Evolutionary conservation across 31 red algal genomes (phyloP).

Genomic region (Bonnemaisonia californica): DNA sequence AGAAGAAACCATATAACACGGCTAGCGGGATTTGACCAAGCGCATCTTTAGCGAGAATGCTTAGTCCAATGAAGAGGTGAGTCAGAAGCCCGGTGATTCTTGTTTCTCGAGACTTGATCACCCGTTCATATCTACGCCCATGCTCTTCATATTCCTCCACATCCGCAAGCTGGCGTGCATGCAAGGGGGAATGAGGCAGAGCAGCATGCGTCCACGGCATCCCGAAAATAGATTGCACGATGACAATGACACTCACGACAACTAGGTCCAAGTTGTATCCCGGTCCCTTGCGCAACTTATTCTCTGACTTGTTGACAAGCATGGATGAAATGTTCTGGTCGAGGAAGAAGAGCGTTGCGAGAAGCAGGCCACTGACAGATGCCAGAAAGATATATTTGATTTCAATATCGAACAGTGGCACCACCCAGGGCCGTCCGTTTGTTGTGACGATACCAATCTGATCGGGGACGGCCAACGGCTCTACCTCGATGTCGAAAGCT

Average conservation of each 20-base stretch:
- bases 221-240: slow-evolving; percentile 84
- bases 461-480: slow-evolving; percentile 74
- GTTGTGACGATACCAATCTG: slow-evolving; percentile 81
- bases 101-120: slow-evolving; percentile 85
- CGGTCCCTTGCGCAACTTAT: slow-evolving; percentile 86
- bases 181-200: slow-evolving; percentile 90
- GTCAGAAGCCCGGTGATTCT: slow-evolving; percentile 71
- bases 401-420: slow-evolving; percentile 75
- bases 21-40: slow-evolving; percentile 76
- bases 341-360: slow-evolving; percentile 89
- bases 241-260: slow-evolving; percentile 66
- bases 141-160: slow-evolving; percentile 85
- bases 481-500: slow-evolving; percentile 74
- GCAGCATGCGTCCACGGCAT: slow-evolving; percentile 91
- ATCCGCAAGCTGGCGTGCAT: slow-evolving; percentile 87
- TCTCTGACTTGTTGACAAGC: slow-evolving; percentile 86
- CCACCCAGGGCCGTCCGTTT: slow-evolving; percentile 81
- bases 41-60: slow-evolving; percentile 74
- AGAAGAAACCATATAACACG: slow-evolving; percentile 95
- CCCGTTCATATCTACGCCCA: slow-evolving; percentile 67
- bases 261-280: slow-evolving; percentile 88
- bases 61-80: slow-evolving; percentile 77
- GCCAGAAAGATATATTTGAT: slow-evolving; percentile 87
- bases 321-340: slow-evolving; percentile 94
- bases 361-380: slow-evolving; percentile 72